phyloP scores from a whole-genome alignment of 805 yeast genomes.

The Teunomyces panamensis region DNA sequence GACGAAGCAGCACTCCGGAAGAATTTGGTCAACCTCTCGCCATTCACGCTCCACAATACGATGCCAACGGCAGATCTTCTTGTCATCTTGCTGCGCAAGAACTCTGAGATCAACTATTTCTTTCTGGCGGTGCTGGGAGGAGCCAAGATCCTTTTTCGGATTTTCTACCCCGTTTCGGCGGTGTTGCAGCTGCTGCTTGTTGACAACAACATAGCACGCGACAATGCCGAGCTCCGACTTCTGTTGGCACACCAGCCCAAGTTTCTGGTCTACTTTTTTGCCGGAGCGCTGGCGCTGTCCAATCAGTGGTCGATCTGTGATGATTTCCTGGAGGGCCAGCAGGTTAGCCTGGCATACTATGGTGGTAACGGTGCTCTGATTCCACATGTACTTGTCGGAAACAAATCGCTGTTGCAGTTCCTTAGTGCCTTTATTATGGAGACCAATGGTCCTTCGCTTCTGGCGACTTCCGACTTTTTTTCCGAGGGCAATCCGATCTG shows the following conservation, averaged over 20 bases:
- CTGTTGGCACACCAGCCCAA: conserved; percentile 62
- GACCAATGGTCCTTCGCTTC: conserved; percentile 17
- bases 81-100: conserved; percentile 67
- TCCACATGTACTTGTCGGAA: conserved; percentile 70
- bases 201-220: conserved; percentile 43
- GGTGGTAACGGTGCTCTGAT: conserved; percentile 57
- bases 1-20: conserved; percentile 39
- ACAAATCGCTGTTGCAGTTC: conserved; percentile 46
- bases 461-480: conserved; percentile 2
- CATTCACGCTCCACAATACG: conserved; percentile 57
- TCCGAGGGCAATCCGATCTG: conserved; percentile 1
- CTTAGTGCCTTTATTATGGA: conserved; percentile 55
- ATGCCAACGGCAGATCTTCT: conserved; percentile 70
- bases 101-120: conserved; percentile 72
- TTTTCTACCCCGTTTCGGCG: conserved; percentile 65
- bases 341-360: conserved; percentile 64
- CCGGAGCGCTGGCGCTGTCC: conserved; percentile 48
- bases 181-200: conserved; percentile 56
- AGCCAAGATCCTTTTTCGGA: conserved; percentile 66
- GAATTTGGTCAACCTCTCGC: conserved; percentile 60
- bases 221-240: conserved; percentile 46
- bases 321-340: conserved; percentile 81
- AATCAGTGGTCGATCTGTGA: conserved; percentile 82
- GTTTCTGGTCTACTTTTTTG: conserved; percentile 72
- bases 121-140: conserved; percentile 70